Evolutionary conservation across 495 filamentous ascomycete species (phyloP).

Genomic region (Darksidea phi): DNA sequence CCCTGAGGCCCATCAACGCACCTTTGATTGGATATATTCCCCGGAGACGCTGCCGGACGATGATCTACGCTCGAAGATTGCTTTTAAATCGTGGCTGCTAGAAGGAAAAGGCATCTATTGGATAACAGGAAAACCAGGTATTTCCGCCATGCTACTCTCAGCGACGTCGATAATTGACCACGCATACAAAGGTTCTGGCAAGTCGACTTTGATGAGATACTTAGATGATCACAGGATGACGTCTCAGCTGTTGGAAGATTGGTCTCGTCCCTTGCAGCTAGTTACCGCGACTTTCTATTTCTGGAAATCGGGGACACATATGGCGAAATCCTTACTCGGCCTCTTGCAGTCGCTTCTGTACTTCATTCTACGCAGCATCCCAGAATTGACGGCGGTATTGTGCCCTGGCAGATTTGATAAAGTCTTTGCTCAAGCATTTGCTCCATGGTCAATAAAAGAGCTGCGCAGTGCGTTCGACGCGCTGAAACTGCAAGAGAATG

Average conservation of each 20-base stretch:
- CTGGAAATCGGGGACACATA: not conserved
- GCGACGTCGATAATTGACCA: not conserved
- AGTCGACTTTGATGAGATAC: not conserved
- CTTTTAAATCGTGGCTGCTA: not conserved
- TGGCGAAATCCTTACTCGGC: not conserved
- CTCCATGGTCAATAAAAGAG: not conserved
- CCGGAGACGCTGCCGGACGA: not conserved
- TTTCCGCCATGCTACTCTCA: not conserved
- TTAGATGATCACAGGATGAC: not conserved
- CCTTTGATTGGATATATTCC: not conserved
- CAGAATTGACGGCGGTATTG: not conserved
- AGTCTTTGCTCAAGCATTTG: not conserved
- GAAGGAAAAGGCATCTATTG: not conserved
- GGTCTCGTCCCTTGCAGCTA: not conserved
- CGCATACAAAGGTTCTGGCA: not conserved
- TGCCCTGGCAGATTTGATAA: not conserved
- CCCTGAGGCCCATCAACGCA: not conserved
- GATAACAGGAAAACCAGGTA: slow-evolving; percentile 2
- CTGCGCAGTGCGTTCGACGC: not conserved
- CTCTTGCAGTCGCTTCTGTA: not conserved
- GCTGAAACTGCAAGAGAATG: not conserved
- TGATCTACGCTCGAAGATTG: not conserved
- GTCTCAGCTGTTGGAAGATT: not conserved
- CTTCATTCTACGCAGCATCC: not conserved
- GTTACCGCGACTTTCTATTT: not conserved